phyloP scores from a whole-genome alignment of 805 yeast species.

The Candida quercuum region DNA sequence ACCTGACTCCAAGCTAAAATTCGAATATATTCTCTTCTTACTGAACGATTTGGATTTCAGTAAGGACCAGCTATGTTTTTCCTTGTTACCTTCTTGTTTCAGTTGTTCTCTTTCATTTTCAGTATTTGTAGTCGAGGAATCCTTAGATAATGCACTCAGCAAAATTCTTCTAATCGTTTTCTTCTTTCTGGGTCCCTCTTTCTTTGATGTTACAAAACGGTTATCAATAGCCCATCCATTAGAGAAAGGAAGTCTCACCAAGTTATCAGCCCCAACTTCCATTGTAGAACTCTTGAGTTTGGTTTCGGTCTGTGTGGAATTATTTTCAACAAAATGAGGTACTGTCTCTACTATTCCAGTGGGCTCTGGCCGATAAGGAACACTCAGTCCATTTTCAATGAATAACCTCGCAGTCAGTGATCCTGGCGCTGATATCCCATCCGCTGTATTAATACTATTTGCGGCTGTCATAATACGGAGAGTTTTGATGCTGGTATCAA shows the following conservation, averaged over 20 bases:
- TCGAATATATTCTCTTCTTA: background rate
- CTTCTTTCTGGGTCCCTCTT: conserved; percentile 3
- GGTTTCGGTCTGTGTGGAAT: too few species aligned
- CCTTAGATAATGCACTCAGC: conserved; percentile 10
- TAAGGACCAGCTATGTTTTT: conserved; percentile 11
- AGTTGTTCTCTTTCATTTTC: background rate
- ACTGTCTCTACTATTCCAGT: background rate
- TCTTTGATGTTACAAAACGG: conserved; percentile 9
- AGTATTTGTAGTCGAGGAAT: background rate
- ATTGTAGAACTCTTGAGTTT: background rate
- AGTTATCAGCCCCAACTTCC: background rate
- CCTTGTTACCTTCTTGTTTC: background rate
- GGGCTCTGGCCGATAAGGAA: background rate
- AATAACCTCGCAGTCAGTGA: conserved; percentile 4
- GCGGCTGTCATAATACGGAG: conserved; percentile 13
- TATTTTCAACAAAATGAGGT: conserved; percentile 4
- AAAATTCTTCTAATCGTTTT: conserved; percentile 15
- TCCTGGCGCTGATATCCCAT: conserved; percentile 1
- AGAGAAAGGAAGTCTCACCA: background rate
- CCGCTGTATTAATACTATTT: conserved; percentile 1
- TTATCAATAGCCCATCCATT: conserved; percentile 10
- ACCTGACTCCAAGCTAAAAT: conserved; percentile 20
- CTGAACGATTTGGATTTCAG: background rate
- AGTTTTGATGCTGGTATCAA: background rate
- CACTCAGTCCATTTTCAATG: background rate